Base-by-base conservation (phyloP, 352 stramenopile species). In the Phytopythium delawarense region DNA sequence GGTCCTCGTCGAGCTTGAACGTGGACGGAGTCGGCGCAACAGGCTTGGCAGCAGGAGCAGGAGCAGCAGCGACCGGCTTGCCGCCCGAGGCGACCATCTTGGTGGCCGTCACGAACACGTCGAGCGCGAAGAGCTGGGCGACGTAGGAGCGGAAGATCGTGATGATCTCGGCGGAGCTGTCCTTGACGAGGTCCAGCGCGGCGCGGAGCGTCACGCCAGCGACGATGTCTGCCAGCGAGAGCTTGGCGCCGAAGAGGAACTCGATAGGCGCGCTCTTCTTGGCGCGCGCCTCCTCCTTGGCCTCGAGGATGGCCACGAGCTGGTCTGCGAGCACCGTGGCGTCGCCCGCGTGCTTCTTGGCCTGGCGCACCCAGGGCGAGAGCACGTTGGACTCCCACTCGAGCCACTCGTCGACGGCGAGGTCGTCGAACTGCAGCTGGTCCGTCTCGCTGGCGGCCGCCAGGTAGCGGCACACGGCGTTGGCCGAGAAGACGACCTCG, bases 341-440 rank as follows among this genome's bases (percentile, higher is more conserved):
- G 13, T 59, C 62, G 34, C 48, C 69, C 35, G 51, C 59, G 40
- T 76, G 66, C 54, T 86, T 87, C 70, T 84, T 84, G 59, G 66
- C 68, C 71, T 79, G 76, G 28, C 57, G 68, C 54, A 91, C 69
- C 77, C 77, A 91, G 16, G 75, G 80, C 35, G 72, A 58, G 39
- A 91, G 74, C 61, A 83, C 74, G 37, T 86, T 76, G 56, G 75
- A 78, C 66, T 95, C 86, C 86, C 86, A 95, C 59, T 89, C 82
- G 30, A 95, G 30, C 78, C 82, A 95, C 53, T 95, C 86, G 61
- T 95, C 84, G 40, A 95, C 82, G 2, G 81, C 77, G 37, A 93
- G 63, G 54, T 95, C 84, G 7, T 95, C 81, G 44, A 69, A 73
- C 56, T 89, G 72, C 35, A 95, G 68, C 61, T 75, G 61, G 23